A percentile compares a stretch with the other conserved stretches of the same genome.
Evolutionary conservation across 495 filamentous ascomycete genomes (phyloP).

Genomic region (Penicillium coprophilum): DNA sequence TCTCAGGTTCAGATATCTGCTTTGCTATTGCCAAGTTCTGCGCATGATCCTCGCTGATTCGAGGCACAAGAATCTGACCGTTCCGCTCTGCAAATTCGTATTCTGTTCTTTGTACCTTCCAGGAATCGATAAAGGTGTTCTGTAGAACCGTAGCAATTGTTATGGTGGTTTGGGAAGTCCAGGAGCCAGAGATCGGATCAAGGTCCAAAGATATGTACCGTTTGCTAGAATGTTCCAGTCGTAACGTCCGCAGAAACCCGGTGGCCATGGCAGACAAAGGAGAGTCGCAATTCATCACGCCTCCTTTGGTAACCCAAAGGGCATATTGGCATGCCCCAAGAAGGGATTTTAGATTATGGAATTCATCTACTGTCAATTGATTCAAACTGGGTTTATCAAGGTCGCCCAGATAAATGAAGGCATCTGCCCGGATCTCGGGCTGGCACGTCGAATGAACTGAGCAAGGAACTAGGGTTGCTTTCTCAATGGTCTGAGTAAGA

Average conservation of each 20-base stretch:
- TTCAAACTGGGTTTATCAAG: background rate
- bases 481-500: background rate
- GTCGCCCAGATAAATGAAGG: background rate
- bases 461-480: background rate
- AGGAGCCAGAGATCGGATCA: background rate
- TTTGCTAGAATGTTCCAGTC: background rate
- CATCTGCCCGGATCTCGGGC: background rate
- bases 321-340: background rate
- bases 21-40: background rate
- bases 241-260: background rate
- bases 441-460: background rate
- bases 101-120: background rate
- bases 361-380: background rate
- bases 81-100: background rate
- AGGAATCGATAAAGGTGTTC: background rate
- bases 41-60: background rate
- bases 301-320: background rate
- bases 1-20: background rate
- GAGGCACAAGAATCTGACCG: background rate
- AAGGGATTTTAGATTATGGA: background rate
- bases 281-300: background rate
- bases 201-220: background rate
- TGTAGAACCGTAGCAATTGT: background rate
- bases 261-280: background rate
- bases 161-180: background rate